phyloP scores from a whole-genome alignment of 164 flowering plant species.

The Stephania japonica region DNA sequence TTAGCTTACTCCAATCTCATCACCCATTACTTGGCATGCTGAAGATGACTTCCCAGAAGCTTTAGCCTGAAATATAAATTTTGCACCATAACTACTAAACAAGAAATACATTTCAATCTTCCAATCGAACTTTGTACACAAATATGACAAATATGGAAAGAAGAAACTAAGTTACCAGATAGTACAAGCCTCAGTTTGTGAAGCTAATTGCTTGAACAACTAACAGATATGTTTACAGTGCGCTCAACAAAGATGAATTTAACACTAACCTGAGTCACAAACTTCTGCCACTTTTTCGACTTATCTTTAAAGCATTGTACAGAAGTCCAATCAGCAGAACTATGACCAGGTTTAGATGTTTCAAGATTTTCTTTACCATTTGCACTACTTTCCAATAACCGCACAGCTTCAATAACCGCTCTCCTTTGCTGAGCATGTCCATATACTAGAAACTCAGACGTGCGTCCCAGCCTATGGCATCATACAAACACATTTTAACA shows the following conservation, averaged over 20 bases:
- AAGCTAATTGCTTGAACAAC: not conserved
- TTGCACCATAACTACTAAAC: not conserved
- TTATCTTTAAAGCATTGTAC: constrained; percentile 55
- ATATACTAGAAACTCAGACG: constrained; percentile 76
- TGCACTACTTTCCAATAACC: constrained; percentile 48
- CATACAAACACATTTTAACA: no score
- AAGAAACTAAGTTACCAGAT: no score
- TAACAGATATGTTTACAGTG: not conserved
- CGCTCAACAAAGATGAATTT: not conserved
- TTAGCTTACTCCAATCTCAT: constrained; percentile 69
- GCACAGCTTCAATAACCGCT: constrained; percentile 82
- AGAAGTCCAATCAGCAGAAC: constrained; percentile 24
- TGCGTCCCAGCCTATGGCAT: constrained; percentile 62
- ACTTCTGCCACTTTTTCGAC: constrained; percentile 87
- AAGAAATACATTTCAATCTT: no score
- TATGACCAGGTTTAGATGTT: constrained; percentile 27
- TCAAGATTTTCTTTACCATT: constrained; percentile 27
- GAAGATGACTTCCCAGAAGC: constrained; percentile 74
- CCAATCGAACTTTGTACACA: no score
- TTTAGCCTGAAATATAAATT: constrained; percentile 57
- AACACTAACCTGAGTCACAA: constrained; percentile 64
- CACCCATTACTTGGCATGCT: constrained; percentile 54
- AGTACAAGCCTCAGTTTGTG: not conserved
- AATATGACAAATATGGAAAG: no score
- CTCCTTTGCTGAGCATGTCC: constrained; percentile 91